These are phyloP conservation scores for Fomitopsis serialis DNA, from an alignment of 768 basidiomycete genomes.

Conservation along the genomic window DNA sequence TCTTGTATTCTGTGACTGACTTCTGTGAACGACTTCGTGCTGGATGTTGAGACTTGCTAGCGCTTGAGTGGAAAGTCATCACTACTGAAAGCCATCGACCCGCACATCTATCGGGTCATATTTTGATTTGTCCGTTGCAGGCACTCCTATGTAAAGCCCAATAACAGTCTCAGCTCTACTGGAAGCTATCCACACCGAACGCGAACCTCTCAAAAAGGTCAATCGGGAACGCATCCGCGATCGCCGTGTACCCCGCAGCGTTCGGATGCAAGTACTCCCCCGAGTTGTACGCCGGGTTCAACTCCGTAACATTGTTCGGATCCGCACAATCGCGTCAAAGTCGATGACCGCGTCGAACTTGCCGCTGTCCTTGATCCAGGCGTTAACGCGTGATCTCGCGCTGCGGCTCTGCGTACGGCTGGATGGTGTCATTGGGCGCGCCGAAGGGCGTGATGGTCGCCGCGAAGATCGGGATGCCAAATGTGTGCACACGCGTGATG, in stretches of 20 bases:
- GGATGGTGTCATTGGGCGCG: constrained; percentile 21
- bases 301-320: constrained; percentile 30
- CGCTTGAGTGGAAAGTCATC: no score
- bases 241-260: constrained; percentile 37
- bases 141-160: no score
- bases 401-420: constrained; percentile 33
- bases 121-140: no score
- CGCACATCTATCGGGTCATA: no score
- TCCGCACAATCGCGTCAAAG: constrained; percentile 39
- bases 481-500: constrained; percentile 34
- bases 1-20: no score
- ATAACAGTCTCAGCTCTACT: background rate
- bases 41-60: no score
- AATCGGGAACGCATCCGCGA: constrained; percentile 38
- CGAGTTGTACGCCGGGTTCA: constrained; percentile 33
- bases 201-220: constrained; percentile 30
- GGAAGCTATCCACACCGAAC: constrained; percentile 13
- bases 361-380: constrained; percentile 36
- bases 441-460: constrained; percentile 49
- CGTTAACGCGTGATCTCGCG: constrained; percentile 40
- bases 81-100: no score
- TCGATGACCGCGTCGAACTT: constrained; percentile 43
- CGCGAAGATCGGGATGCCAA: constrained; percentile 39
- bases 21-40: no score
- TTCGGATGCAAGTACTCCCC: constrained; percentile 47